Conservation (phyloP, 768 basidiomycete species). For the Lentinula boryana region DNA sequence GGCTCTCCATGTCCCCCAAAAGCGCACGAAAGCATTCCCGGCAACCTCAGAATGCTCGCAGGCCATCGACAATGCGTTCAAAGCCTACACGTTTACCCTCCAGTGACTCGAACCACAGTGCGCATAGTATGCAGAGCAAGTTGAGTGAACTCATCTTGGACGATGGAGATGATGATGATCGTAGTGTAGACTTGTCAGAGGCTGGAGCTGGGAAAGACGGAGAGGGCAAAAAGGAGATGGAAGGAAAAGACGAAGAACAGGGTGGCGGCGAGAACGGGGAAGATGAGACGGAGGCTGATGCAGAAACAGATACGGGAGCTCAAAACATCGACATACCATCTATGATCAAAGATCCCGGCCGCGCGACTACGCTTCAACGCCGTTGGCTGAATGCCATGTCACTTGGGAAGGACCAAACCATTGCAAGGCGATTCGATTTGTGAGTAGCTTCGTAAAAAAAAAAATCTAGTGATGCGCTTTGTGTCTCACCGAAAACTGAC, state of each 20-base stretch:
- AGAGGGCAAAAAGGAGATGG: conserved; percentile 18
- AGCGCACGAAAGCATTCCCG: conserved; percentile 37
- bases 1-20: conserved; percentile 53
- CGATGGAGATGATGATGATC: conserved; percentile 20
- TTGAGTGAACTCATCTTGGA: conserved; percentile 33
- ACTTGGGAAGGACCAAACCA: conserved; percentile 64
- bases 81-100: conserved; percentile 29
- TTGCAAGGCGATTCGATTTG: conserved; percentile 75
- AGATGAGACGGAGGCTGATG: conserved; percentile 35
- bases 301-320: conserved; percentile 22
- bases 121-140: conserved; percentile 5
- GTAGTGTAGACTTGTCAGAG: too few relatives aligned
- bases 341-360: conserved; percentile 78
- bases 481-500: background rate
- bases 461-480: too few relatives aligned
- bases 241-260: conserved; percentile 39
- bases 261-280: conserved; percentile 19
- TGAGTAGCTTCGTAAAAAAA: conserved; percentile 28
- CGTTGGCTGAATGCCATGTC: conserved; percentile 91
- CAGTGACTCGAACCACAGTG: conserved; percentile 35
- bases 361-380: conserved; percentile 72
- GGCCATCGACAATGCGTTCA: background rate
- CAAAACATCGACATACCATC: conserved; percentile 32
- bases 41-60: conserved; percentile 12
- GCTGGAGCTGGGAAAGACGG: conserved; percentile 13